Conservation (phyloP, 805 yeast genomes). For the Wickerhamiella sorbophila region DNA sequence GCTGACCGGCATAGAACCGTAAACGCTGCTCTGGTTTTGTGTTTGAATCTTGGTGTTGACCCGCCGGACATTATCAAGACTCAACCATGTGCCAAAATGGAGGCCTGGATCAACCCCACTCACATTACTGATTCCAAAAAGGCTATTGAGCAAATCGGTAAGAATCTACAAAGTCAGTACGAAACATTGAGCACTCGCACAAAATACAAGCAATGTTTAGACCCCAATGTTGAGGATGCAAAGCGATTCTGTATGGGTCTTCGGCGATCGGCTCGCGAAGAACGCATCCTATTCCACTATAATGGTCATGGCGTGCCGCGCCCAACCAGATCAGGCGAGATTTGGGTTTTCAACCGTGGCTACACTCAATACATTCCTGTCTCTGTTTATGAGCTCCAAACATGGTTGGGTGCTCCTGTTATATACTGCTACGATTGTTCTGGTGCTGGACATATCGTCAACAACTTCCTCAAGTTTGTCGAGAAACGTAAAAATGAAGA, state of each 20-base stretch:
- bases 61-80: constrained; percentile 94
- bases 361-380: constrained; percentile 97
- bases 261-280: constrained; percentile 84
- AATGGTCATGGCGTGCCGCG: constrained; percentile 98
- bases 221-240: constrained; percentile 91
- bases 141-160: constrained; percentile 84
- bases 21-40: constrained; percentile 79
- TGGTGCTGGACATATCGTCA: constrained; percentile 85
- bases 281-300: constrained; percentile 82
- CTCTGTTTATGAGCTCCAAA: constrained; percentile 83
- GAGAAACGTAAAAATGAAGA: constrained; percentile 59
- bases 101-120: constrained; percentile 88
- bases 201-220: constrained; percentile 77
- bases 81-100: constrained; percentile 80
- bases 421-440: constrained; percentile 90
- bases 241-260: constrained; percentile 81
- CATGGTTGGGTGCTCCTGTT: constrained; percentile 97
- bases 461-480: constrained; percentile 77
- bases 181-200: constrained; percentile 80
- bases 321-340: constrained; percentile 91
- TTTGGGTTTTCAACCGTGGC: constrained; percentile 96
- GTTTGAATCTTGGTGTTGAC: constrained; percentile 87
- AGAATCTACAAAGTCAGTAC: constrained; percentile 72
- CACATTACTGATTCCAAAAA: constrained; percentile 71
- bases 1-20: constrained; percentile 85